Evolutionary conservation across 2,329 filamentous ascomycete genomes (phyloP).

Genomic region (Xylariaceae sp.): DNA sequence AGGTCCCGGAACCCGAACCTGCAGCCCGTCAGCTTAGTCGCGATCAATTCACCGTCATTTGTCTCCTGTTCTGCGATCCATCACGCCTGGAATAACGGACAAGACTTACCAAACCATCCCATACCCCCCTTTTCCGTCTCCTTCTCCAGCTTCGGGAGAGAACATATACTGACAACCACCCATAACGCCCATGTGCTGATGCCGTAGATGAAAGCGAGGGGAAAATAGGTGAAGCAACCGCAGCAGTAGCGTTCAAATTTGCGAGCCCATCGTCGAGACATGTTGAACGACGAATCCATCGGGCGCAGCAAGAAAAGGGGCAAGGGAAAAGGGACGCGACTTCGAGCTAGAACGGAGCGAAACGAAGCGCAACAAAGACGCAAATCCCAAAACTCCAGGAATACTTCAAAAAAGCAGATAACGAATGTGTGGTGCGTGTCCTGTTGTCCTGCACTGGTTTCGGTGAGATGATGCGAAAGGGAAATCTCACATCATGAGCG

Average conservation of each 20-base stretch:
- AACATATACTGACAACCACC: constrained; percentile 72
- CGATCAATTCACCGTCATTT: constrained; percentile 8
- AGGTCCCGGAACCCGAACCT: constrained; percentile 53
- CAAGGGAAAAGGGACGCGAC: background rate
- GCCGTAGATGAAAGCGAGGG: constrained; percentile 82
- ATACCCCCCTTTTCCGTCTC: constrained; percentile 41
- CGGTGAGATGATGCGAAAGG: background rate
- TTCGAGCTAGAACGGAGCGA: background rate
- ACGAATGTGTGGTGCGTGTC: background rate
- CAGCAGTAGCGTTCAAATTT: constrained; percentile 81
- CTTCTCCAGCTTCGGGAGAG: constrained; percentile 40
- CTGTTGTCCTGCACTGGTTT: background rate
- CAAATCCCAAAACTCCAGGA: background rate
- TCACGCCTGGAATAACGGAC: background rate
- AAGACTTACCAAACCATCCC: constrained; percentile 42
- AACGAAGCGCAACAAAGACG: background rate
- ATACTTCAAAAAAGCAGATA: background rate
- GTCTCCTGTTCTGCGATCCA: background rate
- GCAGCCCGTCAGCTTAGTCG: constrained; percentile 9
- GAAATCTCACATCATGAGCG: constrained; percentile 16
- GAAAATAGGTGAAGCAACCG: constrained; percentile 71
- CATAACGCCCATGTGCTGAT: constrained; percentile 93
- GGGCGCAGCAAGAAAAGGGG: background rate
- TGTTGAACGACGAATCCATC: constrained; percentile 32
- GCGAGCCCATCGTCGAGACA: constrained; percentile 60